These are phyloP conservation scores for Colletotrichum nymphaeae DNA, from an alignment of 2,329 filamentous ascomycete species.

Conservation along the genomic window DNA sequence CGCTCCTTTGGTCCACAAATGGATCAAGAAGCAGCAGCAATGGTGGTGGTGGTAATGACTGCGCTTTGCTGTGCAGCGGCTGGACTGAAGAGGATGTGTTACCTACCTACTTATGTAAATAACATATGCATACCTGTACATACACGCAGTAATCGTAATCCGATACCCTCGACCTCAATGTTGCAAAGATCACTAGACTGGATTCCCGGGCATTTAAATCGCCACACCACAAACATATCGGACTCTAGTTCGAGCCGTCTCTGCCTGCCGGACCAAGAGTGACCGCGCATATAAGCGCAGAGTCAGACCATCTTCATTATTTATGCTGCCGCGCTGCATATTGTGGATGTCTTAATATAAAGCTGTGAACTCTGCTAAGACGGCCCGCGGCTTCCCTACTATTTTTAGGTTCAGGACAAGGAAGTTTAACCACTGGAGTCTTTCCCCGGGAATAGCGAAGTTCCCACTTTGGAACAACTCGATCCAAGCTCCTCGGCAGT, in stretches of 20 bases:
- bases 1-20: slow-evolving; percentile 49
- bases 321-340: neutral
- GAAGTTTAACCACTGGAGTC: neutral
- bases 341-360: neutral
- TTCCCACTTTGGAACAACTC: neutral
- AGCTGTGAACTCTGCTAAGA: neutral
- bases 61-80: neutral
- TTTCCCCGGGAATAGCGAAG: neutral
- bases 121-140: neutral
- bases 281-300: neutral
- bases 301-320: neutral
- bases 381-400: neutral
- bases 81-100: neutral
- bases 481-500: neutral
- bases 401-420: neutral
- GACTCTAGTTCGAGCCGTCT: neutral
- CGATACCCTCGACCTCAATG: no score
- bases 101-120: neutral
- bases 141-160: neutral
- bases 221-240: neutral
- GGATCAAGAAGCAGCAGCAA: slow-evolving; percentile 44
- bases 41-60: slow-evolving; percentile 17
- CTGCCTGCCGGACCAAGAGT: neutral
- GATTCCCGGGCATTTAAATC: no score
- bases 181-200: no score